These are phyloP conservation scores for Aspergillus sp. DNA, from an alignment of 2,329 filamentous ascomycete genomes.

Conservation along the genomic window DNA sequence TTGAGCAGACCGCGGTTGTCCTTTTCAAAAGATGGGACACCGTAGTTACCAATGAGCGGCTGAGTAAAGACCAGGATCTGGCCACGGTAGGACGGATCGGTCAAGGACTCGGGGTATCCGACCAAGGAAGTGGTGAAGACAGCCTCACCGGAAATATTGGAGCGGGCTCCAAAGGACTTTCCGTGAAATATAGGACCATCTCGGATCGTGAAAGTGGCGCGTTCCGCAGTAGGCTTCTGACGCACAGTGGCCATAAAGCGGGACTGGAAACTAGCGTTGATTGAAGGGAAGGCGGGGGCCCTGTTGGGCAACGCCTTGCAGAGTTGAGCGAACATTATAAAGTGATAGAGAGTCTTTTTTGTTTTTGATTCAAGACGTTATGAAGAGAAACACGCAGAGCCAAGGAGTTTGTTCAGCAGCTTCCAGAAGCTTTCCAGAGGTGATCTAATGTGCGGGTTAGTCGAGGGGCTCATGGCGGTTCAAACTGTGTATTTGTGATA, in stretches of 20 bases:
- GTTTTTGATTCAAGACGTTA: constrained; percentile 2
- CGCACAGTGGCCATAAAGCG: constrained; percentile 57
- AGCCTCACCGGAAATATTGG: constrained; percentile 94
- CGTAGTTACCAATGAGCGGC: constrained; percentile 96
- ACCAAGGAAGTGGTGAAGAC: constrained; percentile 98
- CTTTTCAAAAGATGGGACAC: constrained; percentile 76
- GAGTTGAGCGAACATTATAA: constrained; percentile 48
- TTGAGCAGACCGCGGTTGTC: constrained; percentile 87
- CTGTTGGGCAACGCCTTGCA: constrained; percentile 45
- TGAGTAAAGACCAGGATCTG: constrained; percentile 99
- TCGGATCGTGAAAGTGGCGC: constrained; percentile 91
- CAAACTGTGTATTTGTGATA: background rate
- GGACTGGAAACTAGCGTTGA: constrained; percentile 29
- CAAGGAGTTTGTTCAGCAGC: constrained; percentile 35
- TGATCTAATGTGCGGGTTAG: constrained; percentile 42
- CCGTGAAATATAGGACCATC: constrained; percentile 94
- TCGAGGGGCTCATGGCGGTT: constrained; percentile 6
- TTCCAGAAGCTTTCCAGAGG: constrained; percentile 60
- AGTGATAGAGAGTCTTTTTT: constrained; percentile 7
- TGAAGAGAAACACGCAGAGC: constrained; percentile 9
- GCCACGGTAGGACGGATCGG: constrained; percentile 59
- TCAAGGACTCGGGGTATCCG: constrained; percentile 86
- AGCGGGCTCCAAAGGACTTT: constrained; percentile 91
- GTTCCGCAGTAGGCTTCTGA: constrained; percentile 62
- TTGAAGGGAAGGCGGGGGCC: constrained; percentile 38